A percentile compares a stretch with the other conserved stretches of the same genome.
Evolutionary conservation across 2,329 filamentous ascomycete genomes (phyloP).

Genomic region (Furcasterigmium furcatum): DNA sequence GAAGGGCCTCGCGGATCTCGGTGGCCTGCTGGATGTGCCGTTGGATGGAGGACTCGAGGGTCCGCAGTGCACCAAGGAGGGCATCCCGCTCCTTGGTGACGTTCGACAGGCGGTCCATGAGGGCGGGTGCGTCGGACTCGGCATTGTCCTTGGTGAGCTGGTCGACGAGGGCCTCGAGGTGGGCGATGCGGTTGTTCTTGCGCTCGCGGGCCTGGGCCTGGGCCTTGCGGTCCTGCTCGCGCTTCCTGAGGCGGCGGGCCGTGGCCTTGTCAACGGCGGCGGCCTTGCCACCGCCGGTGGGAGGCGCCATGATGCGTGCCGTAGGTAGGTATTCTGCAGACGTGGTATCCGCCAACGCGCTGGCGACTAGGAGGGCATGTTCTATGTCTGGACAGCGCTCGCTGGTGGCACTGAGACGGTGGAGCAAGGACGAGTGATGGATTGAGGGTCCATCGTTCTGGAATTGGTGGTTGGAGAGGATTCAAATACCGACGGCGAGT

Average conservation of each 20-base stretch:
- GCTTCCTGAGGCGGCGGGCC: conserved; percentile 20
- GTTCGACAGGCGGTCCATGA: conserved; percentile 20
- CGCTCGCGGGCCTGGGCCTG: conserved; percentile 25
- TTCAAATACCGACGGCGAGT: no score
- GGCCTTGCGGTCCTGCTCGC: conserved; percentile 26
- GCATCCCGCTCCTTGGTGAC: conserved; percentile 20
- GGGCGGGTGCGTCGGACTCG: conserved; percentile 16
- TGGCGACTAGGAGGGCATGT: no score
- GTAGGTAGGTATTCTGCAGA: no score
- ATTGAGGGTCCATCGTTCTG: no score
- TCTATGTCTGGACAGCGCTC: no score
- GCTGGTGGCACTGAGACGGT: no score
- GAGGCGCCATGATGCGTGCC: no score
- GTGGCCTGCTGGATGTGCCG: conserved; percentile 7
- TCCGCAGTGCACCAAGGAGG: conserved; percentile 9
- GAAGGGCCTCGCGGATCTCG: not conserved
- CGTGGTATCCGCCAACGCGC: no score
- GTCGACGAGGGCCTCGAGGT: conserved; percentile 23
- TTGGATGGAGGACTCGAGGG: conserved; percentile 12
- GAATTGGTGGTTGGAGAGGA: no score
- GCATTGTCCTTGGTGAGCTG: conserved; percentile 18
- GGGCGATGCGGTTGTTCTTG: conserved; percentile 24
- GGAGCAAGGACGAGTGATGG: no score
- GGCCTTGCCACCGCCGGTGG: not conserved
- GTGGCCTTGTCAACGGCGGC: conserved; percentile 7